phyloP scores from a whole-genome alignment of 805 yeast genomes.

The Clavispora phyllophila region DNA sequence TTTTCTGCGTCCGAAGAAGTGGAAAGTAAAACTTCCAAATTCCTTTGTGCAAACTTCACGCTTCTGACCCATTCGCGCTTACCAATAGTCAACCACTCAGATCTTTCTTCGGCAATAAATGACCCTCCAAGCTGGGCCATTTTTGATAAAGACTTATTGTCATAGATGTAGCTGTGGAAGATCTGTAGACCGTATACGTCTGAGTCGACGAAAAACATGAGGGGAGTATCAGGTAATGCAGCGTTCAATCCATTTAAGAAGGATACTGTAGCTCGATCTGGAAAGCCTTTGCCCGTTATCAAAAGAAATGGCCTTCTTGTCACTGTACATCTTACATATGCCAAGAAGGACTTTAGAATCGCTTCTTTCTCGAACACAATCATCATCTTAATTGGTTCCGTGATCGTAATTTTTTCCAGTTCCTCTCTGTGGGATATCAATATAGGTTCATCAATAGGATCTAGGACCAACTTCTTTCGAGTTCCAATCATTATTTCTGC shows the following conservation, averaged over 20 bases:
- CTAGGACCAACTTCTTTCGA: background rate
- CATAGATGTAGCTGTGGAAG: background rate
- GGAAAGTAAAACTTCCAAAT: background rate
- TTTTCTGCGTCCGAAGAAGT: background rate
- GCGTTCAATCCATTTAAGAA: conserved; percentile 5
- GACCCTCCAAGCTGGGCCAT: conserved; percentile 9
- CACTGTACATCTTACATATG: background rate
- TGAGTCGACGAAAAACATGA: conserved; percentile 12
- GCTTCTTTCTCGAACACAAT: conserved; percentile 39
- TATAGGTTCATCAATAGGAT: background rate
- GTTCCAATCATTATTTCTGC: conserved; percentile 2
- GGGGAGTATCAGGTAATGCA: conserved; percentile 5
- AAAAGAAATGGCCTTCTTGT: background rate
- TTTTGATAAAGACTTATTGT: background rate
- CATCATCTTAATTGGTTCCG: conserved; percentile 7
- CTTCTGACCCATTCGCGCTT: conserved; percentile 11
- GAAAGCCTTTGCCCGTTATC: conserved; percentile 15
- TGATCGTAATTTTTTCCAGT: background rate
- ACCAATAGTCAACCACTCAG: conserved; percentile 11
- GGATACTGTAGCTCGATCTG: conserved; percentile 11
- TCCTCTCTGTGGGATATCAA: conserved; percentile 4
- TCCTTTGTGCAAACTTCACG: conserved; percentile 2
- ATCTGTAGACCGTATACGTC: conserved; percentile 17
- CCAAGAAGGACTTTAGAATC: conserved; percentile 21
- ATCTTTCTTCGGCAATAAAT: conserved; percentile 10